phyloP scores from a whole-genome alignment of 176 grass and related monocot genomes.

The Aegilops bicornis region DNA sequence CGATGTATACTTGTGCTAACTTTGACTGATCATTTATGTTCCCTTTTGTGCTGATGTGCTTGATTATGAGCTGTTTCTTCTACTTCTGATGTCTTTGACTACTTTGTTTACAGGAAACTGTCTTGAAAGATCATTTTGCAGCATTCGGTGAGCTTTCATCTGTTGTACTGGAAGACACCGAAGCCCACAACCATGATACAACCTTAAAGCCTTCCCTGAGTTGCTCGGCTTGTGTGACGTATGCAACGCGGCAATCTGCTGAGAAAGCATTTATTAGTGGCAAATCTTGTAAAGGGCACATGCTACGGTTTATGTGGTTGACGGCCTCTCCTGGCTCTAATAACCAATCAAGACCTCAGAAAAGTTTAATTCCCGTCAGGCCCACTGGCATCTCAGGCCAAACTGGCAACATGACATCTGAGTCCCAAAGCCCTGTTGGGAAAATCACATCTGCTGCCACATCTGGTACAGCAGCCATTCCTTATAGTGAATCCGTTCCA shows the following conservation, averaged over 20 bases:
- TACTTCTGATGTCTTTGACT: constrained; percentile 19
- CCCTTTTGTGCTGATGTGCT: constrained; percentile 29
- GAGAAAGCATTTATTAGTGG: constrained; percentile 84
- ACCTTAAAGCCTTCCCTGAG: constrained; percentile 53
- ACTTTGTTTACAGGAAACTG: constrained; percentile 65
- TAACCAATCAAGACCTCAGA: constrained; percentile 42
- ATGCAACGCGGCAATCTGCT: constrained; percentile 38
- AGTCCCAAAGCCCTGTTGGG: constrained; percentile 27
- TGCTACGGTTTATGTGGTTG: constrained; percentile 78
- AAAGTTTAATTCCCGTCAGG: constrained; percentile 11
- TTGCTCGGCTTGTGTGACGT: constrained; percentile 66
- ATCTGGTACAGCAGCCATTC: constrained; percentile 8
- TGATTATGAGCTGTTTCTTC: constrained; percentile 23
- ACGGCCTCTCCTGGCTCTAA: constrained; percentile 45
- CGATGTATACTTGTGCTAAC: not conserved
- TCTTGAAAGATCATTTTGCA: constrained; percentile 85
- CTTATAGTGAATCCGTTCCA: constrained; percentile 12
- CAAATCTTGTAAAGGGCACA: constrained; percentile 75
- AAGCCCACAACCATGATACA: constrained; percentile 55
- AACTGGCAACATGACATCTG: constrained; percentile 42
- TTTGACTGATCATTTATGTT: constrained; percentile 6
- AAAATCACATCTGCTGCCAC: constrained; percentile 28
- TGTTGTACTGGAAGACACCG: constrained; percentile 68
- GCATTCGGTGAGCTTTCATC: constrained; percentile 84
- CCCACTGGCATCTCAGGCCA: constrained; percentile 21